Evolutionary conservation across 2,329 filamentous ascomycete species (phyloP).

Genomic region (Emergomyces orientalis): DNA sequence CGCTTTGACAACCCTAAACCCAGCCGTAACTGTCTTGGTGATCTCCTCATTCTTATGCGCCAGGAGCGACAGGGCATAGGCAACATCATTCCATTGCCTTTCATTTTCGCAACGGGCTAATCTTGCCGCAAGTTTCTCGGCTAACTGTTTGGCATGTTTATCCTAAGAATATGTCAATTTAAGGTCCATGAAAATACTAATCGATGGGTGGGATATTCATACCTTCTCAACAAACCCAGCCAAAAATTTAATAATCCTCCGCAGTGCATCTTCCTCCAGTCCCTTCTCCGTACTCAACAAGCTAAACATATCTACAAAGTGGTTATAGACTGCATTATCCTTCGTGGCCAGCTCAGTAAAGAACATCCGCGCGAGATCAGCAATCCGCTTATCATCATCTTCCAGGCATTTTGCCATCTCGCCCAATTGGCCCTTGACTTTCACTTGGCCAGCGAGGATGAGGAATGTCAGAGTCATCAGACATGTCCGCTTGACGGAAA

Average conservation of each 20-base stretch:
- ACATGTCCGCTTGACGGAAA: constrained; percentile 90
- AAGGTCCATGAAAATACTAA: background rate
- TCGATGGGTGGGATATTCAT: constrained; percentile 23
- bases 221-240: constrained; percentile 97
- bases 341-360: constrained; percentile 96
- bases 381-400: constrained; percentile 88
- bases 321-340: constrained; percentile 98
- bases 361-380: constrained; percentile 94
- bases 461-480: constrained; percentile 97
- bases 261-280: constrained; percentile 77
- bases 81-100: constrained; percentile 94
- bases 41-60: constrained; percentile 57
- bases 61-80: constrained; percentile 77
- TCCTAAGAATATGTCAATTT: constrained; percentile 49
- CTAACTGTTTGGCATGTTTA: constrained; percentile 90
- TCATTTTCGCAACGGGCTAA: constrained; percentile 81
- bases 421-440: constrained; percentile 95
- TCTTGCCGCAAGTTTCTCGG: constrained; percentile 82
- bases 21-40: constrained; percentile 33
- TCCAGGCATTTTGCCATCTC: constrained; percentile 99
- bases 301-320: constrained; percentile 99
- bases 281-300: constrained; percentile 72
- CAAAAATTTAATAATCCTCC: constrained; percentile 81
- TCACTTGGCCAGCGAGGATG: constrained; percentile 93
- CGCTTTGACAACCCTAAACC: constrained; percentile 55